Evolutionary conservation across 192 early-diverging fungal genomes (phyloP).

Genomic region (Radiomyces spectabilis): DNA sequence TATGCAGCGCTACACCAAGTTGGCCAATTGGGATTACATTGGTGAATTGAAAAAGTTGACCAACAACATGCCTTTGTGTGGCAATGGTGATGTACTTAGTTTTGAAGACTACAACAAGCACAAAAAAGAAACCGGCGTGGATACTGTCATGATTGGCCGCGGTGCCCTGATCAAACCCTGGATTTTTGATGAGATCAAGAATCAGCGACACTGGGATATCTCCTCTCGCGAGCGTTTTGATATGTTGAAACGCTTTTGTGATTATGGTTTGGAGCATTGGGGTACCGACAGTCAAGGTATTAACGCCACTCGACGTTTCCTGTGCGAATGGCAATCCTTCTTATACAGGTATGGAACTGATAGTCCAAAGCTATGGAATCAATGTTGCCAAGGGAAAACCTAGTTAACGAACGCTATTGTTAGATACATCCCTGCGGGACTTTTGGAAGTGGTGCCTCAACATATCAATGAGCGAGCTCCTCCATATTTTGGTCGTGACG

Average conservation of each 20-base stretch:
- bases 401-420: too few relatives aligned
- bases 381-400: conserved; percentile 2
- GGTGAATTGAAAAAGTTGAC: conserved; percentile 37
- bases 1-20: conserved; percentile 85
- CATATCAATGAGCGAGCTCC: conserved; percentile 89
- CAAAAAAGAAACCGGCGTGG: conserved; percentile 53
- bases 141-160: conserved; percentile 90
- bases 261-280: conserved; percentile 94
- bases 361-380: conserved; percentile 4
- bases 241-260: conserved; percentile 72
- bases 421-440: conserved; percentile 85
- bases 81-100: conserved; percentile 80
- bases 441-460: conserved; percentile 90
- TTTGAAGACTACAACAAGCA: conserved; percentile 77
- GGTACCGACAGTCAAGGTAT: conserved; percentile 84
- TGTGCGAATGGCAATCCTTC: conserved; percentile 77
- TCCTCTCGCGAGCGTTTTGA: conserved; percentile 84
- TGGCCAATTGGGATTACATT: conserved; percentile 93
- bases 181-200: conserved; percentile 92
- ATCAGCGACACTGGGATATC: conserved; percentile 85
- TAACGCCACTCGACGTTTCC: conserved; percentile 70
- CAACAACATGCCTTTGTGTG: conserved; percentile 54
- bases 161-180: conserved; percentile 92
- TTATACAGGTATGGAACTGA: conserved; percentile 30
- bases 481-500: conserved; percentile 76